Percentiles rank a stretch among this genome's conserved stretches.
Evolutionary conservation across 2,329 filamentous ascomycete genomes (phyloP).

Genomic region (Epichloe sibirici): DNA sequence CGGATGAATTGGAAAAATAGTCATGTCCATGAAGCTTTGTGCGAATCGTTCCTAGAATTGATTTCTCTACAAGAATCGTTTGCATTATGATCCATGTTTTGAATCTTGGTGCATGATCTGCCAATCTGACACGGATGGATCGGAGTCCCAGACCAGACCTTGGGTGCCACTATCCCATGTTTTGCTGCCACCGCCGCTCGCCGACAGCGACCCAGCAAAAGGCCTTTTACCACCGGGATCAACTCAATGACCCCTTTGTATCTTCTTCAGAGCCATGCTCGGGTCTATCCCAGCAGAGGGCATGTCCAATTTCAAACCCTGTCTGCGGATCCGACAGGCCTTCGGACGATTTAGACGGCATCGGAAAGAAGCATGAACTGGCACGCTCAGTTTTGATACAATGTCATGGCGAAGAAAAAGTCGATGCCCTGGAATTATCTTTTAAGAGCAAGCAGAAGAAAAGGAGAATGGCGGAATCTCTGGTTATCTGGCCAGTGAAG

Average conservation of each 20-base stretch:
- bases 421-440: constrained; percentile 26
- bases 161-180: constrained; percentile 24
- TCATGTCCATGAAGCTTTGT: not conserved
- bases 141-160: constrained; percentile 17
- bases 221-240: not conserved
- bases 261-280: constrained; percentile 25
- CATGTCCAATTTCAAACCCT: constrained; percentile 22
- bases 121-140: not conserved
- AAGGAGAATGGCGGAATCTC: constrained; percentile 14
- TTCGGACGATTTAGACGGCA: constrained; percentile 23
- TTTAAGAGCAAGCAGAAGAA: constrained; percentile 15
- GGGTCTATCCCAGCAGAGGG: constrained; percentile 12
- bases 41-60: not conserved
- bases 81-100: not conserved
- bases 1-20: not conserved
- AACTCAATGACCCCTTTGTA: constrained; percentile 22
- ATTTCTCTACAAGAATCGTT: not conserved
- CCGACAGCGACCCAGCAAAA: not conserved
- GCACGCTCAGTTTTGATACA: constrained; percentile 23
- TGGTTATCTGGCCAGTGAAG: constrained; percentile 2
- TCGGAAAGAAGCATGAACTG: constrained; percentile 24
- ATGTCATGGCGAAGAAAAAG: constrained; percentile 23
- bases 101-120: not conserved
- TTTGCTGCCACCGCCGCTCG: constrained; percentile 1
- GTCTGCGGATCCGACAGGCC: constrained; percentile 25